Conservation (phyloP, 345 rosid genomes). For the Crucihimalaya himalaica region DNA sequence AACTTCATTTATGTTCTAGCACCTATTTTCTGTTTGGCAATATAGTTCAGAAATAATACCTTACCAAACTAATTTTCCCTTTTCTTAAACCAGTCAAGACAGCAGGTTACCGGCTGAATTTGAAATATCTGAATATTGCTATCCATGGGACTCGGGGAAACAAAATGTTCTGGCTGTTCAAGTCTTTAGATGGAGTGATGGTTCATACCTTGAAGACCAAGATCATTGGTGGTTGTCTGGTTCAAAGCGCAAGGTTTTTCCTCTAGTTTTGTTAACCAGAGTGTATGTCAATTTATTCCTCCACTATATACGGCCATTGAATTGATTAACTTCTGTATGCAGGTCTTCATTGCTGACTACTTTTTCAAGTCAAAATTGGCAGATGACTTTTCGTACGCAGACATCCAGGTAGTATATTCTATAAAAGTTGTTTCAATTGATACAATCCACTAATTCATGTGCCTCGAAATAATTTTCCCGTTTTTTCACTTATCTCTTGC, state of each 20-base stretch:
- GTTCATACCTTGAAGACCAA: slow-evolving; percentile 99
- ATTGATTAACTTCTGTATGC: slow-evolving; percentile 36
- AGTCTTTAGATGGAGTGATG: slow-evolving; percentile 99
- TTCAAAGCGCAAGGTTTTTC: slow-evolving; percentile 83
- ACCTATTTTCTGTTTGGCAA: slow-evolving; percentile 6
- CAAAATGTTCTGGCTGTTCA: slow-evolving; percentile 91
- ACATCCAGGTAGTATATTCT: slow-evolving; percentile 59
- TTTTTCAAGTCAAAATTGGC: slow-evolving; percentile 77
- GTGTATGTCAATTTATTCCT: slow-evolving; percentile 9
- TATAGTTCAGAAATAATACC: slow-evolving; percentile 16
- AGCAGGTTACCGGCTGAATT: slow-evolving; percentile 98
- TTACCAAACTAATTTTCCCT: slow-evolving; percentile 23
- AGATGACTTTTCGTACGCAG: slow-evolving; percentile 65
- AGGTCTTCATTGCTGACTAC: slow-evolving; percentile 96
- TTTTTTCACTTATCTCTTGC: not conserved
- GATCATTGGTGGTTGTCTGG: slow-evolving; percentile 99
- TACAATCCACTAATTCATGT: slow-evolving; percentile 5
- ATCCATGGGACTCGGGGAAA: slow-evolving; percentile 69
- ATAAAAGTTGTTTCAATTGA: not conserved
- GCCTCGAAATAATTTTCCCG: not conserved
- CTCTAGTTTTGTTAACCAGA: slow-evolving; percentile 9
- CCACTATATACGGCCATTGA: not conserved
- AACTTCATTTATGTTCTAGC: slow-evolving; percentile 14
- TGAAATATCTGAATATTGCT: slow-evolving; percentile 88
- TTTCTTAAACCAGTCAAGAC: slow-evolving; percentile 73